These are phyloP conservation scores for Cicer pinnatifidum DNA, from an alignment of 306 rosid genomes.

Conservation along the genomic window DNA sequence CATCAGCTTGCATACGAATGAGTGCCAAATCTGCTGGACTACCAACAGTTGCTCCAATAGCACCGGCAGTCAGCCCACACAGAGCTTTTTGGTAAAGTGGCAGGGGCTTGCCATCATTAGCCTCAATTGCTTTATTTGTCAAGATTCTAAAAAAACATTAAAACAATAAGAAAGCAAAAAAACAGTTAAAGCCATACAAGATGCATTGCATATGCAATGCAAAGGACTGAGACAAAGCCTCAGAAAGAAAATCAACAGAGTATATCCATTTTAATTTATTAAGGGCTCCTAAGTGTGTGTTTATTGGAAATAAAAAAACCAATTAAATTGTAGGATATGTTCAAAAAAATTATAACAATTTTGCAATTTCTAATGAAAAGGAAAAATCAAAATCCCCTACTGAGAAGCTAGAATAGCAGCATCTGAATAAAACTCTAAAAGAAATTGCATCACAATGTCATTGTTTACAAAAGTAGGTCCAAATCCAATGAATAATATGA, in stretches of 20 bases:
- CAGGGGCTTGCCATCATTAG: constrained; percentile 98
- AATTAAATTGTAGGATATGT: neutral
- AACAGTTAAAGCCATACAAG: neutral
- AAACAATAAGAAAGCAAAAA: neutral
- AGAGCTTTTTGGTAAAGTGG: constrained; percentile 97
- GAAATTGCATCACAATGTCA: neutral
- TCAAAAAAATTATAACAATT: neutral
- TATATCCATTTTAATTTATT: neutral
- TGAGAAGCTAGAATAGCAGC: constrained; percentile 10
- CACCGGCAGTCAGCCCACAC: constrained; percentile 99
- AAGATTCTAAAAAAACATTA: constrained; percentile 57
- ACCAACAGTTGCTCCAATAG: constrained; percentile 91
- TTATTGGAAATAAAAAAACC: neutral
- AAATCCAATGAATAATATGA: neutral
- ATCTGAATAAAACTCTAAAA: neutral
- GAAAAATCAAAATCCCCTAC: neutral
- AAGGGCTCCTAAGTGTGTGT: neutral
- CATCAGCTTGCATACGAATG: constrained; percentile 98
- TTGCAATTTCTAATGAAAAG: neutral
- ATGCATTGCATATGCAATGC: constrained; percentile 11
- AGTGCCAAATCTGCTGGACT: constrained; percentile 99
- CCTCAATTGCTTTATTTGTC: constrained; percentile 90
- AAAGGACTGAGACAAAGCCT: neutral
- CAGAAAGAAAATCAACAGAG: neutral
- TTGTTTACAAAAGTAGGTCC: neutral